Evolutionary conservation across 2,329 filamentous ascomycete genomes (phyloP), one percentile per base, ranked within the genome.

Genomic region (Fusarium camptoceras): DNA sequence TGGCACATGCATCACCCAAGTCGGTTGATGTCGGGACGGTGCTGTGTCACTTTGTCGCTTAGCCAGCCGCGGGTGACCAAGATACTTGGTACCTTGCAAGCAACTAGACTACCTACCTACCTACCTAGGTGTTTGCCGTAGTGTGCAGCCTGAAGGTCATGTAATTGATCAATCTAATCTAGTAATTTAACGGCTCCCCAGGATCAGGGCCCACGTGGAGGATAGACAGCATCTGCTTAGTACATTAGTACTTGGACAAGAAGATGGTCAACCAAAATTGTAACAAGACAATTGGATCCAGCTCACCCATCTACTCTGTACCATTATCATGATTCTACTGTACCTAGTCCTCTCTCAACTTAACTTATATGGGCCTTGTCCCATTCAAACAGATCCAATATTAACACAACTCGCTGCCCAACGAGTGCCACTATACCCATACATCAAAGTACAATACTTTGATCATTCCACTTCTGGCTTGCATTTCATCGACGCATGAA

Each of bases 11-110:
- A 31, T 51, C 34, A 44, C 27, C 44, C 24, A 64, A 57, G 61
- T 77, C 76, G 76, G 76, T 76, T 77, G 76, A 77, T 77, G 61
- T 77, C 76, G 76, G 76, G 67, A 68, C 53, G 44, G 53, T 68
- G 48, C 62, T 53, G 53, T 68, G 44, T 65, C 43, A 66, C 55
- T 56, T 64, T 63, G 39, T 49, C 56, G 55, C 51, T 50, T 64
- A 34, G 51, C 66, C 66, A 51, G 49, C 25, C 34, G 14, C 18
- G 30, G 53, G 66, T 55, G 56, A 59, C 44, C 47, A 58, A 55
- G 43, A 24, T 27, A 50, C 30, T 50, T 5, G 41, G 14, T 37
- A 51, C 31, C 16, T 50, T 34, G 22, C 22, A n/a, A 51, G 22
- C 48, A 51, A 27, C 31, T 37, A 37, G n/a, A 30, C n/a, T 30